These are phyloP conservation scores for barley (Hordeum vulgare) DNA, from an alignment of 176 grass and related monocot species.

Conservation along the genomic window MorexV3_pseudomolecules_assembly NC_058524.1:609285692-609286191, in stretches of 20 bases:
- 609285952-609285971: not conserved
- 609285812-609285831: too few species aligned
- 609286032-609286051: constrained; percentile 6
- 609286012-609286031: not conserved
- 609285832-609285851: not conserved
- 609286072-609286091: not conserved
- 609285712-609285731: not conserved
- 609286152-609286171: not conserved
- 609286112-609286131: not conserved
- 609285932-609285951: not conserved
- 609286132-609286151: not conserved
- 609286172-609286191: not conserved
- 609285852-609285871: not conserved
- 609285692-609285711: constrained; percentile 10
- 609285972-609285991: too few species aligned
- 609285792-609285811: not conserved
- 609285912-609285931: not conserved
- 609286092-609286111: not conserved
- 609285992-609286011: not conserved
- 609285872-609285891: not conserved
- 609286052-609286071: not conserved
- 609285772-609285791: constrained; percentile 8
- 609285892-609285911: not conserved
- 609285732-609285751: not conserved
- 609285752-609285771: not conserved